Base-by-base conservation (phyloP, 2,329 filamentous ascomycete species). In the Aureobasidium lini region DNA sequence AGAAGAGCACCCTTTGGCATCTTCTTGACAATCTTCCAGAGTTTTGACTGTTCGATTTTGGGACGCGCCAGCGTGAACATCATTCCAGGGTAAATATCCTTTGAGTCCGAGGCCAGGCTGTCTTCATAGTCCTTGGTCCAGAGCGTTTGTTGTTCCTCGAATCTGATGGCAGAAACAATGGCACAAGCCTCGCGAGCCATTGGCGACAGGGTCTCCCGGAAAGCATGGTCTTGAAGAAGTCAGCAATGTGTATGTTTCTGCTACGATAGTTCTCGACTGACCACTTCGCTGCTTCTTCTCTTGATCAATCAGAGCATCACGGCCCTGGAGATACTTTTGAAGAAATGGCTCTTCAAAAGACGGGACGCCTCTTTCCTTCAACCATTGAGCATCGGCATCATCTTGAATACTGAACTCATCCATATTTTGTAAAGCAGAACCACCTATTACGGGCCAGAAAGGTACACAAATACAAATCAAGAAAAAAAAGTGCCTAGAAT, bases 1-100 rank as follows among this genome's bases (percentile, higher is more conserved):
- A 95, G 75, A 32, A 95, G 77, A 8, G 86, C 81, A 11, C 93
- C 94, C 72, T 97, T 97, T 31, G 93, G 93, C 88, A 97, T 90
- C 64, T 78, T 82, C 61, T 86, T 83, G 15, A 96, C 82, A 66
- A 96, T 94, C 64, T 84, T 81, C 90, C 90, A 97, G 28, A 96
- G 79, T 68, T 85, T 85, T 13, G 90, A 95, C 65, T 80, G 79
- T 73, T 95, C 90, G 84, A 96, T 95, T 39, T 84, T 84, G n/a
- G 85, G 82, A 72, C 91, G 93, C 66, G 90, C 90, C 37, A 93
- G 80, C 37, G 83, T 86, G 74, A 96, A 96, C 88, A 95, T 94
- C 87, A 96, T 95, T 10, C 92, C 92, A 0, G 90, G 90, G 69
- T 88, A 90, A 53, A 93, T 77, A 65, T 84, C 83, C 32, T 49